Evolutionary conservation across 192 early-diverging fungal species (phyloP).

Genomic region (Linnemannia hyalina): DNA sequence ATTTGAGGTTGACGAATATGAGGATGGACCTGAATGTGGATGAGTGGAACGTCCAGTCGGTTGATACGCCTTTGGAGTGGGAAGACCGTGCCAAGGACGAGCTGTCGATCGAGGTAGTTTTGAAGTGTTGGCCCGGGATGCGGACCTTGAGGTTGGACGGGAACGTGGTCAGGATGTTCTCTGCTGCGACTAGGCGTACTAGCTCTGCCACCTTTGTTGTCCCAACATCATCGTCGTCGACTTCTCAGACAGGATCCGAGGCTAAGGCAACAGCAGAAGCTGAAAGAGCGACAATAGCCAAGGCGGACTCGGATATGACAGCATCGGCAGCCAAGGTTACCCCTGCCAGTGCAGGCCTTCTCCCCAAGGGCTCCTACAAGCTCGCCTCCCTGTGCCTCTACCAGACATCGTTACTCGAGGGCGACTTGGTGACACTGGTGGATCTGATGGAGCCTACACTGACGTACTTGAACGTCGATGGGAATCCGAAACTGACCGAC

Average conservation of each 20-base stretch:
- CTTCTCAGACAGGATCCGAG: neutral
- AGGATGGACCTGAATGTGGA: neutral
- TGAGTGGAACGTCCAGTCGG: neutral
- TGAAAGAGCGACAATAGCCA: neutral
- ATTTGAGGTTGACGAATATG: conserved; percentile 17
- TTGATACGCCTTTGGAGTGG: neutral
- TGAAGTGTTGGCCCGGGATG: conserved; percentile 21
- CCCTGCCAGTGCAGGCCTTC: neutral
- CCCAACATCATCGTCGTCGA: neutral
- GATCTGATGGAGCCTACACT: conserved; percentile 1
- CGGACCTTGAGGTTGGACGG: conserved; percentile 19
- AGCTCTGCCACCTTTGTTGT: neutral
- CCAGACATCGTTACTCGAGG: neutral
- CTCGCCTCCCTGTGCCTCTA: conserved; percentile 19
- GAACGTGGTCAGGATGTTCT: conserved; percentile 7
- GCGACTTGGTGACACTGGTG: conserved; percentile 8
- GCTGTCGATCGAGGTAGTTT: neutral
- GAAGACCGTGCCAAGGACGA: neutral
- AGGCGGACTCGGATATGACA: neutral
- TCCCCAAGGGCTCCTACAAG: neutral
- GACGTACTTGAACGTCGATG: conserved; percentile 25
- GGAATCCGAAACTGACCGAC: conserved; percentile 12
- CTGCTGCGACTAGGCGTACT: neutral
- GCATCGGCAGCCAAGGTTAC: neutral
- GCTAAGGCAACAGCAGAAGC: neutral